Evolutionary conservation across 495 filamentous ascomycete species (phyloP), one percentile per base, ranked within the genome.

Genomic region (Penicillium paradoxum): DNA sequence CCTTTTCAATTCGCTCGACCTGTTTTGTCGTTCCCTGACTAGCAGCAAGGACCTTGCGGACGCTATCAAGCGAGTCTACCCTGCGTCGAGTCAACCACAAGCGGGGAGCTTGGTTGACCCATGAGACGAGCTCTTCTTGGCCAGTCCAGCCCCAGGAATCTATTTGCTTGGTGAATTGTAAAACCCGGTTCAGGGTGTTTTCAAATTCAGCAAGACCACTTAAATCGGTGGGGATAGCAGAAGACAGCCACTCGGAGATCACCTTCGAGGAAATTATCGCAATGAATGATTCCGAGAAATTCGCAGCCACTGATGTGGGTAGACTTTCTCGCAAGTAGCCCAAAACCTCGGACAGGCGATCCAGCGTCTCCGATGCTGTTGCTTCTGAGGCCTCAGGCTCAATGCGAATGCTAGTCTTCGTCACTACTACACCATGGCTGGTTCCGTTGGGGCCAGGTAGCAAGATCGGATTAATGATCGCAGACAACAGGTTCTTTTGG

Each of bases 41-140:
- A 25, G 73, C 65, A 43, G 83, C 73, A 24, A 95, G 72, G 21
- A 87, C 79, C 45, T 75, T 80, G 42, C 91, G 82, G 6, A 93
- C 82, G 18, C 77, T 75, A 56, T 90, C 83, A 29, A 99, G 72
- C 3, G 87, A 84, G 36, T 79, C 78, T 56, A 93, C 90, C 51
- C 84, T 84, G 51, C 88, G 84, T 63, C 88, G 91, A n/a, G 83
- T 80, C 18, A 97, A 75, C 93, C 93, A 98, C 11, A 90, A 79
- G 19, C 80, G 80, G 5, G 92, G 86, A 6, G 86, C 87, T 43
- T 83, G 82, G 27, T 86, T 82, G 0, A 86, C 82, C 93, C 93
- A 98, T 36, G 89, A 84, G 9, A 82, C 74, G 48, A 97, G 67
- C 17, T 83, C 80, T 51, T 82, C 78, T 19, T 86, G 78, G 17